Conservation (phyloP, 306 rosid genomes). For the Malus domestica region ASM211411v1 NC_041803.1:48267501-48268000, state of each 20-base stretch:
- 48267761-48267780: conserved; percentile 69
- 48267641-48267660: background rate
- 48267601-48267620: conserved; percentile 49
- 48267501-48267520: conserved; percentile 52
- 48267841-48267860: conserved; percentile 33
- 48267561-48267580: conserved; percentile 49
- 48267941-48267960: background rate
- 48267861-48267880: conserved; percentile 76
- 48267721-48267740: conserved; percentile 30
- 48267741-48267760: conserved; percentile 66
- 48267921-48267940: background rate
- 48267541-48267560: conserved; percentile 61
- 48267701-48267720: conserved; percentile 25
- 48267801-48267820: conserved; percentile 36
- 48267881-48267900: conserved; percentile 85
- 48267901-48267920: conserved; percentile 59
- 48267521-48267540: conserved; percentile 53
- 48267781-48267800: conserved; percentile 40
- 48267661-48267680: background rate
- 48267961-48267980: background rate
- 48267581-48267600: conserved; percentile 70
- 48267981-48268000: conserved; percentile 57
- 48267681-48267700: background rate
- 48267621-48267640: conserved; percentile 38
- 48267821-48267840: conserved; percentile 27